Conservation (phyloP, 2,329 filamentous ascomycete species). For the Colletotrichum incanum region DNA sequence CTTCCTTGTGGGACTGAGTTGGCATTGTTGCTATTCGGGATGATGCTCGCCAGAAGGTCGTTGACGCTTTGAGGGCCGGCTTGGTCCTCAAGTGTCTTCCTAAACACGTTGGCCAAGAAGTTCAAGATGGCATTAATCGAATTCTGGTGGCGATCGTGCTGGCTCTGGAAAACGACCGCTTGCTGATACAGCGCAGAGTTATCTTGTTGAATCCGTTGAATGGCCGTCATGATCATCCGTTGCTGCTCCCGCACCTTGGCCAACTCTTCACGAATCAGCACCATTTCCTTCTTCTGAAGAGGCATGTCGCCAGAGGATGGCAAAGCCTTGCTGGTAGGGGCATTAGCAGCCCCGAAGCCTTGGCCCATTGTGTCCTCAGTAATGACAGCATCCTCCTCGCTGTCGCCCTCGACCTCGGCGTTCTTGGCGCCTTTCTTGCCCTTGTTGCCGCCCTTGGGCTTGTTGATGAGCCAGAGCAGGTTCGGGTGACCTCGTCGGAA, state of each 20-base stretch:
- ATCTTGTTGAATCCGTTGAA: conserved; percentile 85
- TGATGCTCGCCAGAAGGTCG: conserved; percentile 85
- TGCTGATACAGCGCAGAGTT: conserved; percentile 92
- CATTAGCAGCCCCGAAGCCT: conserved; percentile 44
- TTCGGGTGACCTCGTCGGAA: conserved; percentile 95
- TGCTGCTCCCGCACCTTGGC: conserved; percentile 89
- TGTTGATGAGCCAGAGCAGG: conserved; percentile 95
- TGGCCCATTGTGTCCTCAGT: conserved; percentile 55
- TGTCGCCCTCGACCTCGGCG: conserved; percentile 80
- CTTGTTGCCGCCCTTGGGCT: conserved; percentile 81
- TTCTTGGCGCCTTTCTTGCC: conserved; percentile 76
- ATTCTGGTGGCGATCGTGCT: conserved; percentile 97
- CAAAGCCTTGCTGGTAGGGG: conserved; percentile 54
- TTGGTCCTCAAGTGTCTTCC: conserved; percentile 91
- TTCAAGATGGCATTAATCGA: conserved; percentile 99
- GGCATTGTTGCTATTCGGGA: conserved; percentile 70
- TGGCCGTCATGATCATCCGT: conserved; percentile 85
- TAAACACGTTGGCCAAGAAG: conserved; percentile 96
- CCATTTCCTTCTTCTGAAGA: conserved; percentile 80
- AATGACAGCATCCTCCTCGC: conserved; percentile 66
- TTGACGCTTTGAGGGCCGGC: conserved; percentile 82
- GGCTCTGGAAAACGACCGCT: conserved; percentile 88
- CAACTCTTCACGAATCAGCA: conserved; percentile 84
- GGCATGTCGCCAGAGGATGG: conserved; percentile 64
- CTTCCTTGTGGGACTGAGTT: conserved; percentile 66